A percentile compares a stretch with the other conserved stretches of the same genome.
Evolutionary conservation across 2,329 filamentous ascomycete genomes (phyloP).

Genomic region (Phaeosphaeria sp.): DNA sequence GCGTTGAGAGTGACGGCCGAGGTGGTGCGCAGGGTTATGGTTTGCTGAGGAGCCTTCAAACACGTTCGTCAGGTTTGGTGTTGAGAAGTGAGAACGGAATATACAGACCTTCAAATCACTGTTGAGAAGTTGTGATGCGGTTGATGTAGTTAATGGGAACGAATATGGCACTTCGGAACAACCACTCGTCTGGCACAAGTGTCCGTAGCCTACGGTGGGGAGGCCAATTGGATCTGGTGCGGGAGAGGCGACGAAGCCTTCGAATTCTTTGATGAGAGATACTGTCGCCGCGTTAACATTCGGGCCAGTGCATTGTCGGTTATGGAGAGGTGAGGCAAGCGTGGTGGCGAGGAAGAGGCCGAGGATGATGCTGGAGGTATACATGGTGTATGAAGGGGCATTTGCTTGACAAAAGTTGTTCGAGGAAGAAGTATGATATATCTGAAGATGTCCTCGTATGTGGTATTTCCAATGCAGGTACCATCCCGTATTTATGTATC

Average conservation of each 20-base stretch:
- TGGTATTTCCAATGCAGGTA: no score
- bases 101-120: constrained; percentile 48
- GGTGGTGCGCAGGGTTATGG: constrained; percentile 24
- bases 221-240: constrained; percentile 54
- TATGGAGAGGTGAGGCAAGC: constrained; percentile 13
- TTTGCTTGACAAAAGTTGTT: no score
- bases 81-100: background rate
- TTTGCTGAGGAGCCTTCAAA: constrained; percentile 24
- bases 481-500: background rate
- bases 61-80: background rate
- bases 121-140: constrained; percentile 52
- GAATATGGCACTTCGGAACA: constrained; percentile 57
- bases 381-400: background rate
- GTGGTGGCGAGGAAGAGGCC: constrained; percentile 7
- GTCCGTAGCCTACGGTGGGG: constrained; percentile 60
- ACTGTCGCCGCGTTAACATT: constrained; percentile 45
- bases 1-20: constrained; percentile 51
- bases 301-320: constrained; percentile 22
- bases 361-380: constrained; percentile 4
- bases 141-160: constrained; percentile 53
- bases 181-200: constrained; percentile 52
- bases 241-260: constrained; percentile 41
- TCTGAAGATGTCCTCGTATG: no score
- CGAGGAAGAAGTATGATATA: no score
- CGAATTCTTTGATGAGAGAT: constrained; percentile 48